Percentiles rank a stretch among this genome's conserved stretches.
Evolutionary conservation across 257 asterid genomes (phyloP).

Genomic region (Datura wrightii): DNA sequence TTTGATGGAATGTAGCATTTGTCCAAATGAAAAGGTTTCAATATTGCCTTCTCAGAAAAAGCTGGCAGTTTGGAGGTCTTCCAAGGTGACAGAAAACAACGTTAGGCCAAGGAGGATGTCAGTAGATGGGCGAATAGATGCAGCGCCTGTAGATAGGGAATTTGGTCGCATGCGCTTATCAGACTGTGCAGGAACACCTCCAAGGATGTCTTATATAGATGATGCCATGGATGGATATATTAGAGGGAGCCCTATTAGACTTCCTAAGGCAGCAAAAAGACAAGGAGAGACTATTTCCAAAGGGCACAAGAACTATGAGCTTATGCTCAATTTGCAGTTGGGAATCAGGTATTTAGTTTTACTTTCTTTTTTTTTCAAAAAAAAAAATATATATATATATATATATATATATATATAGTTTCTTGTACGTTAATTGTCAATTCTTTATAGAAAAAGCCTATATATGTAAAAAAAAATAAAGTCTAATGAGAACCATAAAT

Average conservation of each 20-base stretch:
- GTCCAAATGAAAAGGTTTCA: conserved; percentile 33
- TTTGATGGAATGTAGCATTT: conserved; percentile 24
- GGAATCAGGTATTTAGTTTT: conserved; percentile 25
- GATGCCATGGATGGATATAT: conserved; percentile 29
- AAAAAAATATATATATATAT: too few species aligned
- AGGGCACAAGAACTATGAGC: conserved; percentile 28
- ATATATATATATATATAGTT: too few species aligned
- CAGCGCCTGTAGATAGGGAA: conserved; percentile 31
- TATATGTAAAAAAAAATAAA: not conserved
- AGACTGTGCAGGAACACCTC: conserved; percentile 29
- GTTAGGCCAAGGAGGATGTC: conserved; percentile 34
- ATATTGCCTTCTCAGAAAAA: conserved; percentile 36
- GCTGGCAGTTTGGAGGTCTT: conserved; percentile 35
- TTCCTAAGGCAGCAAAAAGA: conserved; percentile 32
- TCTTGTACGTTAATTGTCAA: not conserved
- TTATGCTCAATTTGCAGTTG: conserved; percentile 35
- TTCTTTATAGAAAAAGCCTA: not conserved
- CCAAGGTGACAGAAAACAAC: conserved; percentile 17
- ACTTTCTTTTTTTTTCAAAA: not conserved
- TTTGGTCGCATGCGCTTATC: conserved; percentile 31
- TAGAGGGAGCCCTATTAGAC: conserved; percentile 31
- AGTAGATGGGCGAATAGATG: conserved; percentile 33
- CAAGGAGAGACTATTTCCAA: conserved; percentile 38
- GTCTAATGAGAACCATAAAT: not conserved
- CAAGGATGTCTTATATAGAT: not conserved